Evolutionary conservation across 176 grass and related monocot genomes (phyloP).

Genomic region (Raddia distichophylla): DNA sequence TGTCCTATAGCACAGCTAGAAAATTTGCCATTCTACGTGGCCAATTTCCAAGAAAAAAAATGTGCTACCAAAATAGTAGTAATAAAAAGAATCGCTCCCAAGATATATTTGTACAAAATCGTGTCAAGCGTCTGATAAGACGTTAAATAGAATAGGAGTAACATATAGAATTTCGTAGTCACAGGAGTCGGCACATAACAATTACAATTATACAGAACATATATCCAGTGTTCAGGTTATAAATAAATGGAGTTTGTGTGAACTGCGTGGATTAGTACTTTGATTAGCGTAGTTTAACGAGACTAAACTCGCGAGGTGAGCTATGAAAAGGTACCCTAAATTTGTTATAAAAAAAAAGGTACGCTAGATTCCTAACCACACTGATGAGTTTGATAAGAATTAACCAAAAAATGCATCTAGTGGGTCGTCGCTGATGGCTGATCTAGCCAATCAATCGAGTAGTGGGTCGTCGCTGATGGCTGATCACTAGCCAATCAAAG

Average conservation of each 20-base stretch:
- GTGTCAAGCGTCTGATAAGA: too few species aligned
- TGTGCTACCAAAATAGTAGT: too few species aligned
- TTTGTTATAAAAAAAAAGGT: neutral
- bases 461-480: slow-evolving; percentile 28
- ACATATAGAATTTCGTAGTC: neutral
- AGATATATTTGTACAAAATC: neutral
- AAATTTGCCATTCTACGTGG: too few species aligned
- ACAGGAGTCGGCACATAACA: neutral
- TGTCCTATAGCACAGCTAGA: too few species aligned
- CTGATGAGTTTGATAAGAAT: slow-evolving; percentile 2
- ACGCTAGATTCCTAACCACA: slow-evolving; percentile 28
- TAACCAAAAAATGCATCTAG: slow-evolving; percentile 19
- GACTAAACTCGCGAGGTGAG: neutral
- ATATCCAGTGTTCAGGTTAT: neutral
- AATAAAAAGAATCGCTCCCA: too few species aligned
- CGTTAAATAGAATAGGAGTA: neutral
- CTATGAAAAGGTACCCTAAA: neutral
- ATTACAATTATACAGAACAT: neutral
- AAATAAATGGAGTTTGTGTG: neutral
- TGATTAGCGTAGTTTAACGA: neutral
- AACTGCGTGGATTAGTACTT: slow-evolving; percentile 2
- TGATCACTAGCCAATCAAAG: slow-evolving; percentile 40
- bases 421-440: slow-evolving; percentile 31
- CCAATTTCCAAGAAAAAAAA: too few species aligned
- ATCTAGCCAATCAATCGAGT: slow-evolving; percentile 32